Base-by-base conservation (phyloP, 495 filamentous ascomycete species). In the Aspergillus leporis region DNA sequence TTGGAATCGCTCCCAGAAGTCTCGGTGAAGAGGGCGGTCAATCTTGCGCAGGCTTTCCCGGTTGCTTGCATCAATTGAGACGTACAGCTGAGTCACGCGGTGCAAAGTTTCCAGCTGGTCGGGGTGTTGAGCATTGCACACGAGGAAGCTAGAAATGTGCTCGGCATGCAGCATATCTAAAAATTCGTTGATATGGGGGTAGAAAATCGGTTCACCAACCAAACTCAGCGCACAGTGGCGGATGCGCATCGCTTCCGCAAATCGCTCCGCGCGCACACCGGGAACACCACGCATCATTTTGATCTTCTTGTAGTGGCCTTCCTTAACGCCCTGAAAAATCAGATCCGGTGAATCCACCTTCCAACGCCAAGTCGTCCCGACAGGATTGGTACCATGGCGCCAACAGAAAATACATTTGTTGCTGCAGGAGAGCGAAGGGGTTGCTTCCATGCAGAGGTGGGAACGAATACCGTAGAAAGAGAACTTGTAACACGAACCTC, bases 351-450 rank as follows among this genome's bases (percentile, higher is more conserved):
- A 86, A 69, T 98, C 93, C 48, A 97, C 90, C 55, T 91, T 85
- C 93, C 93, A 98, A 48, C 93, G 87, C 93, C 93, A 98, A 5
- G 86, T 93, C 3, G 93, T 98, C 28, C 93, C 92, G 16, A 98
- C 93, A 0, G 93, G 93, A 72, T 98, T 98, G 0, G 93, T 98
- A 45, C 93, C 93, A 68, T 97, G 93, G 13, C 93, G 87, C 93
- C 93, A 98, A 81, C 93, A 98, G 76, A 98, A 98, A 67, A 98
- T 90, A 74, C 93, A 98, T 70, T 98, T 98, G 73, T 98, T 98
- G 64, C 89, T 92, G 81, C 93, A 98, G 16, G 91, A 95, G 18
- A 98, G 83, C 1, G 92, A 96, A 0, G 93, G 93, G 0, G 93
- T 98, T 4, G 92, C 90, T 74, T 98, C 93, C 93, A 98, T 98